These are phyloP conservation scores for Trametes cubensis DNA, from an alignment of 768 basidiomycete species.

Conservation along the genomic window DNA sequence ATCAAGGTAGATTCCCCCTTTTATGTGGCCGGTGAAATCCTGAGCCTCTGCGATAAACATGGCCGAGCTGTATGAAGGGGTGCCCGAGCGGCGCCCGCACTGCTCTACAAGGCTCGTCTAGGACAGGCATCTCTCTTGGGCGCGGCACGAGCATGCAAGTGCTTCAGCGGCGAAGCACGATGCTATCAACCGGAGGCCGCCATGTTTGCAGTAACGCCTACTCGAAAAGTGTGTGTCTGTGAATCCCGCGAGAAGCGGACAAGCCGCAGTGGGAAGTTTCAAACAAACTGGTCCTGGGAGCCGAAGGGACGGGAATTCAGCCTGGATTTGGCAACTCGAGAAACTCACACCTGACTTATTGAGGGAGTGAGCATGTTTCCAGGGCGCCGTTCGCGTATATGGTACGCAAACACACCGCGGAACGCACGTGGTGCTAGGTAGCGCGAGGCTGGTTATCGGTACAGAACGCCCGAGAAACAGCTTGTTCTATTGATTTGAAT, in stretches of 20 bases:
- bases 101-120: not conserved
- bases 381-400: conserved; percentile 1
- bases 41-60: too few relatives aligned
- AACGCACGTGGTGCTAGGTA: not conserved
- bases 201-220: not conserved
- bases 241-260: not conserved
- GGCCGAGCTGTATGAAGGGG: too few relatives aligned
- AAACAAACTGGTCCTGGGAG: conserved; percentile 13
- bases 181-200: conserved; percentile 13
- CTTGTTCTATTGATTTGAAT: not conserved
- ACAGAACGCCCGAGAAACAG: not conserved
- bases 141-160: not conserved
- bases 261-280: conserved; percentile 5
- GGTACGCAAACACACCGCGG: not conserved
- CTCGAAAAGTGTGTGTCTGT: not conserved
- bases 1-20: not conserved
- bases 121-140: not conserved
- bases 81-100: too few relatives aligned
- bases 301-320: conserved; percentile 15
- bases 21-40: not conserved
- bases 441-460: too few relatives aligned
- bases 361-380: not conserved
- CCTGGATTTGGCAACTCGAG: not conserved
- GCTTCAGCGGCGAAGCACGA: not conserved
- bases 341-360: not conserved